Base-by-base conservation (phyloP, 129 eudicot species). In the Chrysanthemum lavandulifolium region DNA sequence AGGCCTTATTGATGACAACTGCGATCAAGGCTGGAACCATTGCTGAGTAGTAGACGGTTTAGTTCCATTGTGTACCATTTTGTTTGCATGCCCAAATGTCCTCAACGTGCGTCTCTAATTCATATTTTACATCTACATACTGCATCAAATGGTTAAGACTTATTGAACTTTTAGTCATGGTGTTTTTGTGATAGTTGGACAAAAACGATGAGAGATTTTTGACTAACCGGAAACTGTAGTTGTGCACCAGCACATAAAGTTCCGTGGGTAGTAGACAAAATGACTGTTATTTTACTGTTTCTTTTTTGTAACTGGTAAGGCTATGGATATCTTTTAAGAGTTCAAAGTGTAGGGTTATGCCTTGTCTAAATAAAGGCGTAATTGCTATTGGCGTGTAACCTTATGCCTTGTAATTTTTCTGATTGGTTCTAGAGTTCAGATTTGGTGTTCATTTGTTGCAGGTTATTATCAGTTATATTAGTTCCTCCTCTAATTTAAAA, bases 1-100 rank as follows among this genome's bases (percentile, higher is more conserved):
- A 77, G 74, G 65, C 88, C 88, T 16, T 82, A 78, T 71, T 72
- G 57, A 84, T 43, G 66, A 45, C 15, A 66, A 21, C 18, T 21
- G 29, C 25, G 3, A 53, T 40, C 40, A 53, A 50, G 50, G 68
- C 31, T 29, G 61, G 33, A 43, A 45, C 67, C 21, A 12, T 29
- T 14, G 67, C 18, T 62, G 13, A 5, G n/a, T 53, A 45, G n/a
- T 69, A 77, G 66, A 61, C 66, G 15, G 29, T 62, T 47, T 13
- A 36, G 27, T 33, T 72, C 61, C 54, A 47, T 29, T 13, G 33
- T 67, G 65, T 79, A 73, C 62, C 61, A 33, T 54, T 72, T 47
- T 49, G 23, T 55, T 7, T 2, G 13, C 33, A 61, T 59, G 64
- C 2, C 36, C 31, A 50, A 50, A 50, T 11, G 36, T 27, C 63